Conservation (phyloP, 768 basidiomycete genomes). For the Tylopilus cervinicoccineus region DNA sequence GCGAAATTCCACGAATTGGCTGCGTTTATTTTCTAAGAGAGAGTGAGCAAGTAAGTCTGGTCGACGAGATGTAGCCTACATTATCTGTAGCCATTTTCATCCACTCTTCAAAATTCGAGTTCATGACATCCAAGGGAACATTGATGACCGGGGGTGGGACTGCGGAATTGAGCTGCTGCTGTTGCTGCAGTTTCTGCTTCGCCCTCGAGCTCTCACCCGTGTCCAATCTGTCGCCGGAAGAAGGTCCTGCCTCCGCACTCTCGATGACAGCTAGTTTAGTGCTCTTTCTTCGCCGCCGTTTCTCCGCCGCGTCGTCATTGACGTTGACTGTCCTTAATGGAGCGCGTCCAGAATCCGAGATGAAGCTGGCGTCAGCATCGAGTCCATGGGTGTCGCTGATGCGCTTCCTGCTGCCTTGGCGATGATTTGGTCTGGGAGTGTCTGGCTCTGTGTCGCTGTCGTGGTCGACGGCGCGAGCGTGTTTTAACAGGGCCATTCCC, state of each 20-base stretch:
- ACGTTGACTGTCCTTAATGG: conserved; percentile 38
- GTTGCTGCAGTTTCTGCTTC: conserved; percentile 54
- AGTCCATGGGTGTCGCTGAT: conserved; percentile 50
- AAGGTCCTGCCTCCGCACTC: conserved; percentile 54
- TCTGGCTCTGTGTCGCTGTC: conserved; percentile 34
- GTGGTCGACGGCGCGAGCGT: conserved; percentile 17
- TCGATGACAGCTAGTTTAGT: conserved; percentile 60
- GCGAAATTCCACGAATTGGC: conserved; percentile 98
- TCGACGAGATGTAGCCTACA: conserved; percentile 40
- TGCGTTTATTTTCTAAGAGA: conserved; percentile 91
- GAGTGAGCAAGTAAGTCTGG: conserved; percentile 5
- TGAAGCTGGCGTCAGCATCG: conserved; percentile 32
- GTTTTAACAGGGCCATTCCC: conserved; percentile 24
- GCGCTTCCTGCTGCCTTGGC: conserved; percentile 32
- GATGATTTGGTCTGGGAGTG: conserved; percentile 22
- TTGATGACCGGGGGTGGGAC: conserved; percentile 53
- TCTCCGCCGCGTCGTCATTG: conserved; percentile 88
- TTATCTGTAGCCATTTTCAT: conserved; percentile 99
- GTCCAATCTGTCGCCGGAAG: conserved; percentile 41
- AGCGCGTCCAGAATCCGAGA: conserved; percentile 39
- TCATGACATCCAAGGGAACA: conserved; percentile 79
- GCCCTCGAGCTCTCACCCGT: conserved; percentile 39
- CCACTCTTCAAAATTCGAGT: conserved; percentile 96
- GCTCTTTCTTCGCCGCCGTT: conserved; percentile 76
- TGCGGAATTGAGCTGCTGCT: conserved; percentile 57